Evolutionary conservation across 1,284 basidiomycete species (phyloP).

Genomic region (Trametes sp.): DNA sequence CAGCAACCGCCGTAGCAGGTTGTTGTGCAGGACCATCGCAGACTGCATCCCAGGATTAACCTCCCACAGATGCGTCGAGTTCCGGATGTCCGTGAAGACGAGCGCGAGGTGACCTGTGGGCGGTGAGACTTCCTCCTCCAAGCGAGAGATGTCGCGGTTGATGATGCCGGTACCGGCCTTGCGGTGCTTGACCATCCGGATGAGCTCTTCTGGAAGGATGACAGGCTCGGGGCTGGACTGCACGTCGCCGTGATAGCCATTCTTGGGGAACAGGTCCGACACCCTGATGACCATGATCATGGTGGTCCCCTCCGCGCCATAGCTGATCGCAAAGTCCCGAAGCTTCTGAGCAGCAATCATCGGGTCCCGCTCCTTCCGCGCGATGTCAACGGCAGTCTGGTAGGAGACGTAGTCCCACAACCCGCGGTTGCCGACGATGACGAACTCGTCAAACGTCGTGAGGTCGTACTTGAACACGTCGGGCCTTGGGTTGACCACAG

Average conservation of each 20-base stretch:
- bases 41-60: slow-evolving; percentile 96
- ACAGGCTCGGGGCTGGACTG: slow-evolving; percentile 55
- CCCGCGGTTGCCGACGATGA: slow-evolving; percentile 94
- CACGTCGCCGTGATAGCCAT: slow-evolving; percentile 49
- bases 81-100: slow-evolving; percentile 98
- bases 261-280: slow-evolving; percentile 76
- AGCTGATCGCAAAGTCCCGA: slow-evolving; percentile 96
- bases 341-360: slow-evolving; percentile 99
- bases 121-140: slow-evolving; percentile 87
- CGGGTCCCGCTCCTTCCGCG: slow-evolving; percentile 87
- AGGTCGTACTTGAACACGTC: slow-evolving; percentile 79
- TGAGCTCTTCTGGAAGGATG: slow-evolving; percentile 49
- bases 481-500: slow-evolving; percentile 91
- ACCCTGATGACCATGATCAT: slow-evolving; percentile 99
- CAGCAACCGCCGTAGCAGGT: slow-evolving; percentile 85
- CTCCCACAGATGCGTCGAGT: slow-evolving; percentile 98
- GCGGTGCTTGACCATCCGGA: slow-evolving; percentile 40
- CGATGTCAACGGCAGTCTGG: slow-evolving; percentile 97
- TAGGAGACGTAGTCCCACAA: slow-evolving; percentile 96
- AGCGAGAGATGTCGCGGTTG: slow-evolving; percentile 61
- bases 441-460: slow-evolving; percentile 91
- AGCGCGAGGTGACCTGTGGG: slow-evolving; percentile 92
- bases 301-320: slow-evolving; percentile 92
- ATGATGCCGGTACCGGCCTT: slow-evolving; percentile 56
- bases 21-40: slow-evolving; percentile 94